A percentile compares a stretch with the other conserved stretches of the same genome.
phyloP scores from a whole-genome alignment of 2,329 filamentous ascomycete species.

The Magnaporthales sp. region DNA sequence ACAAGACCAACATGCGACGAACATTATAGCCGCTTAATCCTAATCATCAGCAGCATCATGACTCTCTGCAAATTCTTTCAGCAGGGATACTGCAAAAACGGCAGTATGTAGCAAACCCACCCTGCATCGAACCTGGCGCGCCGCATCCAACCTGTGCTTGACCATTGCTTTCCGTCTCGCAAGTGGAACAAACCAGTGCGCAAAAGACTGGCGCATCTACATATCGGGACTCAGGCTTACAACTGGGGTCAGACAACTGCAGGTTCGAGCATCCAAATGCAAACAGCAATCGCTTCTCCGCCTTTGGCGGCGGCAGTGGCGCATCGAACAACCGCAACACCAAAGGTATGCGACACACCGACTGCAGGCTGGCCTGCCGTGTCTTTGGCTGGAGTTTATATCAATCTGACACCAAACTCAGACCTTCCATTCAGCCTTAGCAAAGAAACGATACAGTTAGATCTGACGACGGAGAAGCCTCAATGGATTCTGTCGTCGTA shows the following conservation, averaged over 20 bases:
- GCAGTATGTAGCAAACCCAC: conserved; percentile 29
- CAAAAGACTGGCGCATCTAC: not conserved
- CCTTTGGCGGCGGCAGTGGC: conserved; percentile 20
- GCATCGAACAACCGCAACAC: not conserved
- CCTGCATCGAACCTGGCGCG: not conserved
- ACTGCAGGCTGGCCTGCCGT: conserved; percentile 10
- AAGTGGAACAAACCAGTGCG: not conserved
- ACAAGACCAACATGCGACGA: not conserved
- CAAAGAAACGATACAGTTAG: conserved; percentile 51
- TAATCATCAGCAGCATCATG: conserved; percentile 7
- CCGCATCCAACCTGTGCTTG: not conserved
- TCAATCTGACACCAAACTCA: conserved; percentile 2
- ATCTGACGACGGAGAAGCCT: conserved; percentile 64
- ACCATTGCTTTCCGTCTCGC: not conserved
- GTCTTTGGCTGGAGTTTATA: conserved; percentile 12
- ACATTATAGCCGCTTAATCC: not conserved
- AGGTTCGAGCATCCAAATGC: conserved; percentile 41
- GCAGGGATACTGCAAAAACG: conserved; percentile 43
- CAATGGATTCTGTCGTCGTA: conserved; percentile 84
- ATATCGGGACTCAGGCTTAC: not conserved
- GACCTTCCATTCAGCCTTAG: conserved; percentile 40
- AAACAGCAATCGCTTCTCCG: conserved; percentile 48
- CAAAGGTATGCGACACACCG: not conserved
- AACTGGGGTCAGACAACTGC: conserved; percentile 33
- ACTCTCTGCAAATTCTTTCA: conserved; percentile 37